Base-by-base conservation (phyloP, 2,329 filamentous ascomycete species). In the Anthostomella pinea region DNA sequence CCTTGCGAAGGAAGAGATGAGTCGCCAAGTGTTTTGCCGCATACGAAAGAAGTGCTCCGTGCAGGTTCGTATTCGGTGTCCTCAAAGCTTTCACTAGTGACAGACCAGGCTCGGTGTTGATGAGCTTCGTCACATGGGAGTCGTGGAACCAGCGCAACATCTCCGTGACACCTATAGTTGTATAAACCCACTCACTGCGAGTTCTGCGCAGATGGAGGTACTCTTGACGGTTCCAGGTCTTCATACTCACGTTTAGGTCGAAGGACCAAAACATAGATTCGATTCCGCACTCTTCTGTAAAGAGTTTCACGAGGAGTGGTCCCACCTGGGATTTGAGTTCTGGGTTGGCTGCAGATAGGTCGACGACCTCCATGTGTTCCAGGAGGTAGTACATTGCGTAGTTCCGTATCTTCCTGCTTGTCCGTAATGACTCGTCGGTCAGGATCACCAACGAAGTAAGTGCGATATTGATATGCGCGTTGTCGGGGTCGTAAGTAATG, bases 401-500 rank as follows among this genome's bases (percentile, higher is more conserved):
- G 6, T 46, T 37, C 7, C 50, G 54, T 7, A 59, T 39, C 5
- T 15, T 15, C 2, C 35, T 41, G 5, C 51, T 49, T 2, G 25
- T 23, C 19, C 48, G 49, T 16, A 57, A 30, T 3, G 41, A 43
- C 29, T 48, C 43, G 6, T 56, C 49, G 5, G 52, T 58, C 2
- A 59, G 46, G 27, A 59, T 51, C 4, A 35, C 35, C 19, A 59
- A 33, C 22, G 51, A 62, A 10, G 51, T 49, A 4, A 56, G 31
- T 3, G 49, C 51, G 10, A 63, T 49, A 11, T 47, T 56, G 18
- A 59, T 51, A 7, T 62, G 39, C 1, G 50, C 51, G 23, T 63
- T 63, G 7, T 62, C 55, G 0, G 49, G 47, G 20, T 65, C 62
- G 9, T 56, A 36, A 28, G 49, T 54, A 24, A 64, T 62, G 30